These are phyloP conservation scores for Neonectria magnoliae DNA, from an alignment of 2,329 filamentous ascomycete genomes.

Conservation along the genomic window DNA sequence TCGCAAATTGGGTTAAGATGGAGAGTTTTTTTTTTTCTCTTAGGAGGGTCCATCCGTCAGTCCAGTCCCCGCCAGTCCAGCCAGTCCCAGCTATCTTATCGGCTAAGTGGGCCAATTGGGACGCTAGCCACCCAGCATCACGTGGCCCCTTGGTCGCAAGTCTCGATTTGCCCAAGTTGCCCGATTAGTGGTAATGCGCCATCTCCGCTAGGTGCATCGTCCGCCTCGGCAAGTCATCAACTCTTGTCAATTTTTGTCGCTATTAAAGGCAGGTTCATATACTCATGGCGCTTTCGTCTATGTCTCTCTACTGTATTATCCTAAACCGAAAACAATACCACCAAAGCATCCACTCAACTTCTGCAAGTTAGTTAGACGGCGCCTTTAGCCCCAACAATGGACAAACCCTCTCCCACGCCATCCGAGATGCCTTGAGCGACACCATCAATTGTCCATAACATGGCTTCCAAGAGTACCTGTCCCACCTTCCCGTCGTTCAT, in stretches of 20 bases:
- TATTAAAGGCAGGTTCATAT: slow-evolving; percentile 7
- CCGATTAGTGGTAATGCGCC: not conserved
- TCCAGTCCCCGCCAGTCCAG: not conserved
- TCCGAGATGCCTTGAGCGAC: slow-evolving; percentile 74
- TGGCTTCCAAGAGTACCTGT: slow-evolving; percentile 63
- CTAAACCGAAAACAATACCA: slow-evolving; percentile 1
- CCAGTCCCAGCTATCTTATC: slow-evolving; percentile 20
- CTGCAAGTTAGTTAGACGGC: not conserved
- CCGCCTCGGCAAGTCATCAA: not conserved
- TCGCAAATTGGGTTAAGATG: slow-evolving; percentile 26
- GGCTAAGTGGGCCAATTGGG: not conserved
- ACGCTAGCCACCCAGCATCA: not conserved
- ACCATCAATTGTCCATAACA: slow-evolving; percentile 70
- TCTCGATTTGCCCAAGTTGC: not conserved
- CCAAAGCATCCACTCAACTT: not conserved
- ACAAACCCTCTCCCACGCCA: slow-evolving; percentile 59
- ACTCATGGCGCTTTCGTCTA: not conserved
- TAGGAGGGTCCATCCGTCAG: not conserved
- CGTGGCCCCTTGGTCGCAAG: not conserved
- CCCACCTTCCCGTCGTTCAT: slow-evolving; percentile 74
- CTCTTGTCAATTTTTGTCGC: slow-evolving; percentile 9
- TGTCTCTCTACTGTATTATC: slow-evolving; percentile 9
- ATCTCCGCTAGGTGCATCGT: not conserved
- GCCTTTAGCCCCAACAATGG: slow-evolving; percentile 35
- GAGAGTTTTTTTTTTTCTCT: slow-evolving; percentile 20